Evolutionary conservation across 495 filamentous ascomycete genomes (phyloP).

Genomic region (Extremus antarcticus): DNA sequence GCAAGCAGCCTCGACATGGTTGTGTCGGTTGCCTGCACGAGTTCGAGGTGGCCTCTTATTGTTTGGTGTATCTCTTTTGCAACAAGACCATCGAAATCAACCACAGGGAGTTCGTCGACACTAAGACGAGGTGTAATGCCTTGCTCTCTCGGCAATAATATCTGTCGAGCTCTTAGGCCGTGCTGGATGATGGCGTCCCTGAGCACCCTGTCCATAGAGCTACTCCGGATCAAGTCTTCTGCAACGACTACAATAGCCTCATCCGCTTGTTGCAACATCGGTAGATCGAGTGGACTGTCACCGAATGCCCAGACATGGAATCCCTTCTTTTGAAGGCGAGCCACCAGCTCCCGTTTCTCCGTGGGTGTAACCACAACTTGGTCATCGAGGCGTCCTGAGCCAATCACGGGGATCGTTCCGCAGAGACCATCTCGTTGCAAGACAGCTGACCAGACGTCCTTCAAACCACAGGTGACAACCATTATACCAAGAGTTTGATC

Average conservation of each 20-base stretch:
- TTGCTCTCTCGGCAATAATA: conserved; percentile 34
- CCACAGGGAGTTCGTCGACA: conserved; percentile 37
- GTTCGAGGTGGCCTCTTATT: conserved; percentile 12
- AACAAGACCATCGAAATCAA: conserved; percentile 34
- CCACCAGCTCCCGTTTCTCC: conserved; percentile 42
- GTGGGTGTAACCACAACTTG: conserved; percentile 40
- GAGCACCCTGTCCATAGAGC: conserved; percentile 44
- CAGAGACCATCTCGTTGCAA: conserved; percentile 38
- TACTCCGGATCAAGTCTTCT: conserved; percentile 39
- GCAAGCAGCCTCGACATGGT: conserved; percentile 42
- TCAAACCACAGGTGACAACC: conserved; percentile 49
- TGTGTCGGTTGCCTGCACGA: conserved; percentile 38
- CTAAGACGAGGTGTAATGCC: conserved; percentile 40
- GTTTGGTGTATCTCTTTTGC: conserved; percentile 22
- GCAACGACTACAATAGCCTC: conserved; percentile 49
- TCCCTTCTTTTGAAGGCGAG: conserved; percentile 28
- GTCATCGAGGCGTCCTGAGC: conserved; percentile 42
- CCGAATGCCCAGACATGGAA: conserved; percentile 49
- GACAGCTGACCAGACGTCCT: conserved; percentile 46
- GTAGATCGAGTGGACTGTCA: conserved; percentile 49
- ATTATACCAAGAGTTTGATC: conserved; percentile 38
- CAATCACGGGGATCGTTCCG: conserved; percentile 41
- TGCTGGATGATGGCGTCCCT: conserved; percentile 33
- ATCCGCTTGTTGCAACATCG: conserved; percentile 47
- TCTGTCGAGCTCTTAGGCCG: conserved; percentile 37